phyloP scores from a whole-genome alignment of 2,329 filamentous ascomycete genomes.

The Seiridium unicorne region DNA sequence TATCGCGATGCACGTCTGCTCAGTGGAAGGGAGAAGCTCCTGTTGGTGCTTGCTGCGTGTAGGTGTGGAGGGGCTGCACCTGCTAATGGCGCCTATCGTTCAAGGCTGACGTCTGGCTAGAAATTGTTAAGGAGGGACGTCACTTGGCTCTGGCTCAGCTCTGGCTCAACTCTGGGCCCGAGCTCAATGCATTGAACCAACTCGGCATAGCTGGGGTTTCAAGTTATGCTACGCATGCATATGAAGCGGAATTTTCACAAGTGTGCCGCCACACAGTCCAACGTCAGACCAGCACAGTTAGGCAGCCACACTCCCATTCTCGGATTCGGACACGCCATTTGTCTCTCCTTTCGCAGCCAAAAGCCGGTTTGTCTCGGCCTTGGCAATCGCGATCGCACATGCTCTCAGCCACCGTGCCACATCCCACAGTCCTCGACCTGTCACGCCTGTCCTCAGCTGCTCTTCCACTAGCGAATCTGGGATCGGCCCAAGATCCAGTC shows the following conservation, averaged over 20 bases:
- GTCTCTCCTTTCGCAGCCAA: neutral
- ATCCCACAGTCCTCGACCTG: neutral
- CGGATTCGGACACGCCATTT: constrained; percentile 8
- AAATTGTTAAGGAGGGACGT: constrained; percentile 18
- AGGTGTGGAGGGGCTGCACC: constrained; percentile 14
- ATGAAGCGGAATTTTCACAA: neutral
- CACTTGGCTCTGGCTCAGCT: constrained; percentile 10
- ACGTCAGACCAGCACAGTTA: neutral
- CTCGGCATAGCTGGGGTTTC: neutral
- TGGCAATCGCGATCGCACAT: constrained; percentile 3
- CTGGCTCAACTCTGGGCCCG: neutral
- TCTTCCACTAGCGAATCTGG: too few relatives aligned
- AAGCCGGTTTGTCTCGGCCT: constrained; percentile 7
- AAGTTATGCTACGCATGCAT: neutral
- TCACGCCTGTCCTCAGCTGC: too few relatives aligned
- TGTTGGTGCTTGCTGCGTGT: neutral
- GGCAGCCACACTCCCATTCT: constrained; percentile 6
- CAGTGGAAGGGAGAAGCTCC: neutral
- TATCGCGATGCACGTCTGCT: neutral
- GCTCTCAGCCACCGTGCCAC: too few relatives aligned
- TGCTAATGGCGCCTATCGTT: neutral
- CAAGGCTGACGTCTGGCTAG: constrained; percentile 16
- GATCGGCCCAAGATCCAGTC: too few relatives aligned
- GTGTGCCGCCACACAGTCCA: neutral
- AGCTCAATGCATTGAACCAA: neutral